Evolutionary conservation across 2,329 filamentous ascomycete genomes (phyloP), one percentile per base, ranked within the genome.

Genomic region (Cyphellophora europaea): DNA sequence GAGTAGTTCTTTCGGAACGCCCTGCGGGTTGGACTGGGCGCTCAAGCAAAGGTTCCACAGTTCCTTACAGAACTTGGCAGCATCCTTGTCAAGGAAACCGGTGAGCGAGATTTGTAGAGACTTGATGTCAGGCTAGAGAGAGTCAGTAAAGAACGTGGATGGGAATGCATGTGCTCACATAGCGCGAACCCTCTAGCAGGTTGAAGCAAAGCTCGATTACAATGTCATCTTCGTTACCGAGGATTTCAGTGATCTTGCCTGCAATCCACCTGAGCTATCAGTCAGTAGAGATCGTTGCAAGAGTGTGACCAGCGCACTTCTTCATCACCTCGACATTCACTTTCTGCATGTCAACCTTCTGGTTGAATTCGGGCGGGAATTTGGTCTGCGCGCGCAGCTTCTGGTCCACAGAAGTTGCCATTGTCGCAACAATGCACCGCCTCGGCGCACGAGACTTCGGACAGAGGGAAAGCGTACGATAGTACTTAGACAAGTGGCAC

Each of bases 271-370:
- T 95, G 49, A 32, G 29, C 37, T 23, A 19, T 38, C 27, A 16
- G 32, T 38, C n/a, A 40, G 34, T n/a, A n/a, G n/a, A 25, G 21
- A 8, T n/a, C n/a, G n/a, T n/a, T n/a, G 21, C n/a, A n/a, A n/a
- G 8, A 25, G 21, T 25, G 21, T 25, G n/a, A 25, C n/a, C 17
- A 41, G 63, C 79, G 54, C 56, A 93, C 84, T 91, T 93, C 72
- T 95, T 95, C 78, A 98, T 93, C 37, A 98, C 84, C 59, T 93
- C 86, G 33, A 94, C 70, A 56, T 98, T 95, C 60, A 98, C 87
- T 66, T 96, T 96, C 50, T 79, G 77, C 76, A 93, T 94, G 66
- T 98, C 88, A 46, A 98, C 91, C 67, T 95, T 95, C 57, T 84
- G 79, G 55, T 75, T 89, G 65, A 96, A 98, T 55, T 95, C 87